Evolutionary conservation across 768 basidiomycete species (phyloP), one percentile per base, ranked within the genome.

Genomic region (Porpolomopsis calyptriformis): DNA sequence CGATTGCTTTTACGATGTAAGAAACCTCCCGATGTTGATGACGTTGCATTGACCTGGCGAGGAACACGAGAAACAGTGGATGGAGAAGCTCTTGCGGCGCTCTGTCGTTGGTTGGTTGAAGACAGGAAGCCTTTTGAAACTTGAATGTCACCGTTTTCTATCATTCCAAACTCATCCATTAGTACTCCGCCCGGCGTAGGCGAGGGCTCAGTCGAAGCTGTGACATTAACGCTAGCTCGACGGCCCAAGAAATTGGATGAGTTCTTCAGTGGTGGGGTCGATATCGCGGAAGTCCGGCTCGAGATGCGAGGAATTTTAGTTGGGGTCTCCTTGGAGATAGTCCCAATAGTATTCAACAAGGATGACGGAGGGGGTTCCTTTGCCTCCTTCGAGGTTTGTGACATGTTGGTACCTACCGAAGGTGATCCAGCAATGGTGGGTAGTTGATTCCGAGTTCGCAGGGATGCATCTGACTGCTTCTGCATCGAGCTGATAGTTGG

Each of bases 341-440:
- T 65, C 23, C 72, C 67, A 2, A 68, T 55, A 12, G 76, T 67
- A 52, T 80, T 82, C 46, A 69, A 57, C 33, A 74, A 59, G 9
- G 74, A 68, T n/a, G 71, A 70, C 8, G 76, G 75, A 7, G 71
- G 73, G 12, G 65, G 71, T 46, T 82, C 82, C 53, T 72, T 77
- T 8, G 61, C 43, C 20, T 82, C 81, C 57, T 77, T 80, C 25
- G 66, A 55, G 23, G 61, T 68, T 51, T 72, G 72, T 38, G 67
- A 64, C 45, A 62, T 65, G 43, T 70, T 71, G 11, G 68, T 77
- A 40, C 80, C 84, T 40, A 90, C 85, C 10, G 91, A 93, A 3
- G 92, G 92, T 2, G 91, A 93, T 25, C 92, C 92, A 24, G 91
- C 89, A 46, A 94, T 94, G 9, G 92, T 92, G 7, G 90, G 91